A percentile compares a stretch with the other conserved stretches of the same genome.
phyloP scores from a whole-genome alignment of 768 basidiomycete genomes.

The Filobasidium floriforme region DNA sequence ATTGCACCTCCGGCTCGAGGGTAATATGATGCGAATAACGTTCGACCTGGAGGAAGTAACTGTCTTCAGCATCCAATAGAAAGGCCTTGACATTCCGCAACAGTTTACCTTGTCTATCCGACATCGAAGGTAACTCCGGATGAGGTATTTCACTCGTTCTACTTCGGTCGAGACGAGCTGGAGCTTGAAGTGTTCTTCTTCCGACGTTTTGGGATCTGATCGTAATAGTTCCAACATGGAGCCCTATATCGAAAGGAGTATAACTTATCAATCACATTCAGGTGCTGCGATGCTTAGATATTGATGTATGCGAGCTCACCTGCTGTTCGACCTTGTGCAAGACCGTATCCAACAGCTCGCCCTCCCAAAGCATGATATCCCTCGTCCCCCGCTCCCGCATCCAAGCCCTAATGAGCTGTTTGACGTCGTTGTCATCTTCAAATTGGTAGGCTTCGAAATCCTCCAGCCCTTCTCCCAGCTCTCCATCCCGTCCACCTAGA shows the following conservation, averaged over 20 bases:
- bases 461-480: conserved; percentile 3
- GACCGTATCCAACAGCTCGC: conserved; percentile 38
- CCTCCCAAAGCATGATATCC: conserved; percentile 39
- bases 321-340: conserved; percentile 43
- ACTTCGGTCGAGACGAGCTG: conserved; percentile 91
- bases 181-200: conserved; percentile 87
- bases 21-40: conserved; percentile 74
- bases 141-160: conserved; percentile 85
- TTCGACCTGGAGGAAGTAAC: conserved; percentile 59
- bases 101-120: conserved; percentile 68
- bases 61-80: conserved; percentile 2
- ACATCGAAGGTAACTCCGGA: conserved; percentile 79
- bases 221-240: conserved; percentile 66
- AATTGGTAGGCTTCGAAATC: conserved; percentile 23
- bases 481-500: conserved; percentile 5
- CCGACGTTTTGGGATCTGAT: conserved; percentile 72
- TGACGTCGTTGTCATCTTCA: conserved; percentile 36
- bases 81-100: too few species aligned
- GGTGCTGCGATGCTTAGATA: neutral
- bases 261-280: neutral
- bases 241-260: conserved; percentile 50
- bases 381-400: conserved; percentile 39
- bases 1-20: conserved; percentile 62
- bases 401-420: conserved; percentile 33
- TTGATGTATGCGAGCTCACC: conserved; percentile 25